Conservation (phyloP, 1,284 basidiomycete species). For the Boletellus deceptivus region DNA sequence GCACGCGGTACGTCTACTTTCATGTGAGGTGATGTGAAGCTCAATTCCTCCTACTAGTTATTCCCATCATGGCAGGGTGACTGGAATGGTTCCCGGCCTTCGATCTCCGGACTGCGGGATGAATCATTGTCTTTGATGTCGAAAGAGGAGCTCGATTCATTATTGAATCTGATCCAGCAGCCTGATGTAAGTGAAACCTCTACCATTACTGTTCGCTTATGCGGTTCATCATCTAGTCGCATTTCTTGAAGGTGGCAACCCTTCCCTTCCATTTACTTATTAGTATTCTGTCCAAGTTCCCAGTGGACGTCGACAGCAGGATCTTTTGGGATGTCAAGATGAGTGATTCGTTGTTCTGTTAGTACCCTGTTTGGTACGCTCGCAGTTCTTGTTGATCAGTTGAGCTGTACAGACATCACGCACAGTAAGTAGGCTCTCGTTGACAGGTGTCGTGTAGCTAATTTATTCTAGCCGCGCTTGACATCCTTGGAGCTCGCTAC, state of each 20-base stretch:
- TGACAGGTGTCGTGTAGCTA: background rate
- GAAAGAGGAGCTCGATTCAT: constrained; percentile 58
- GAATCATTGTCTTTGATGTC: constrained; percentile 61
- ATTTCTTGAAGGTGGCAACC: constrained; percentile 78
- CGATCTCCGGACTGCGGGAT: constrained; percentile 56
- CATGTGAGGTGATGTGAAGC: constrained; percentile 2
- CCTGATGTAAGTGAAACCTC: constrained; percentile 58
- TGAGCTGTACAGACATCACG: constrained; percentile 15
- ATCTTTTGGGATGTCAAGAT: constrained; percentile 64
- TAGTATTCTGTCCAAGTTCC: constrained; percentile 73
- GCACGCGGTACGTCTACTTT: constrained; percentile 53
- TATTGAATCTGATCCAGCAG: constrained; percentile 66
- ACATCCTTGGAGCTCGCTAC: constrained; percentile 34
- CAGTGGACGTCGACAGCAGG: constrained; percentile 64
- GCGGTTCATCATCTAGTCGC: constrained; percentile 48
- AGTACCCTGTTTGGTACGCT: constrained; percentile 25
- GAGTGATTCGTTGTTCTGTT: constrained; percentile 65
- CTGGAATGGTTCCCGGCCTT: constrained; percentile 68
- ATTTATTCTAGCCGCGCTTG: constrained; percentile 29
- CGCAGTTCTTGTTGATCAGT: constrained; percentile 5
- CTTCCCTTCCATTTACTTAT: constrained; percentile 74
- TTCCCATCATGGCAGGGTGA: constrained; percentile 77
- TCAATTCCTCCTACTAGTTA: constrained; percentile 41
- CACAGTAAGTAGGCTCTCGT: constrained; percentile 17
- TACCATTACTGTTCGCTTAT: constrained; percentile 8